A percentile compares a stretch with the other conserved stretches of the same genome.
Conservation (phyloP, 169 alveolate genomes). For the Eimeria praecox region DNA sequence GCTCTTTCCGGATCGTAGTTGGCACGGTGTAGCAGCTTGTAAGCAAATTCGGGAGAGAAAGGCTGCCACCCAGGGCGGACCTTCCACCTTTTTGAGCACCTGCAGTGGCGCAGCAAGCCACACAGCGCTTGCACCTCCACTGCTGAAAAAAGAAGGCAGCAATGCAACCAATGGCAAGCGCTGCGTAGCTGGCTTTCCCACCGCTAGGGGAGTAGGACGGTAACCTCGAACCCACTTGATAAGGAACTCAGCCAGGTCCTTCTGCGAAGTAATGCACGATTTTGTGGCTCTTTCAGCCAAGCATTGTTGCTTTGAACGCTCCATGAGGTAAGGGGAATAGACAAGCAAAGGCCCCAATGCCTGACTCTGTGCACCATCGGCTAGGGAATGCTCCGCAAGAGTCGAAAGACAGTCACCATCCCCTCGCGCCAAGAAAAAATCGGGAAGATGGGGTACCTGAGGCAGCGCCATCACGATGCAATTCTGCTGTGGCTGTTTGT, state of each 20-base stretch:
- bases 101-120: slow-evolving; percentile 57
- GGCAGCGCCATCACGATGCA: not conserved
- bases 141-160: not conserved
- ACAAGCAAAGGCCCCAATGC: slow-evolving; percentile 71
- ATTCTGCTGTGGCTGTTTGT: not conserved
- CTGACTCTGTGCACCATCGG: slow-evolving; percentile 74
- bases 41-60: slow-evolving; percentile 94
- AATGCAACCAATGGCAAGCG: not conserved
- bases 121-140: slow-evolving; percentile 5
- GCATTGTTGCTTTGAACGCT: slow-evolving; percentile 72
- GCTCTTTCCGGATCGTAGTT: slow-evolving; percentile 93
- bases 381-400: slow-evolving; percentile 53
- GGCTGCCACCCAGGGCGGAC: slow-evolving; percentile 94
- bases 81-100: slow-evolving; percentile 91
- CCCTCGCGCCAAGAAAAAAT: slow-evolving; percentile 67
- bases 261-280: slow-evolving; percentile 64
- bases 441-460: slow-evolving; percentile 77
- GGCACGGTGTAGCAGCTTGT: slow-evolving; percentile 91
- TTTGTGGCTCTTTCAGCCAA: slow-evolving; percentile 54
- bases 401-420: slow-evolving; percentile 65
- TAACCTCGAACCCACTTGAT: slow-evolving; percentile 51
- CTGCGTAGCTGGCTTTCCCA: not conserved
- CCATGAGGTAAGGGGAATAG: slow-evolving; percentile 71
- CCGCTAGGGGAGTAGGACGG: no score
- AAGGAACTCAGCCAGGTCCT: slow-evolving; percentile 69